phyloP scores from a whole-genome alignment of 768 basidiomycete species.

The Suillus hirtellus region DNA sequence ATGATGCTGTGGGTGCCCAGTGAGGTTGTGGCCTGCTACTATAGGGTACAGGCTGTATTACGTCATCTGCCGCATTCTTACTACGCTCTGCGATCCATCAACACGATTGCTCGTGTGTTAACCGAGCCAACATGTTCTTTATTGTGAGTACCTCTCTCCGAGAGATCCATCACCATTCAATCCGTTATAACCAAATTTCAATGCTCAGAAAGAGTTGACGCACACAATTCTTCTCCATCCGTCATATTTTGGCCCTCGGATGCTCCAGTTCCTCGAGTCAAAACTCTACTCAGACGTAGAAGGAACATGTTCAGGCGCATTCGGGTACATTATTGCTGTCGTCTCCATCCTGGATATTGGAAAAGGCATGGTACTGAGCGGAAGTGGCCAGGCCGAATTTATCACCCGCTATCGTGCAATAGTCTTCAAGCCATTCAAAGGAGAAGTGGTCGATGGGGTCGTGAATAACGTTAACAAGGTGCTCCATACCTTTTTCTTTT shows the following conservation, averaged over 20 bases:
- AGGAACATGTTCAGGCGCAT: conserved; percentile 93
- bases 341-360: conserved; percentile 90
- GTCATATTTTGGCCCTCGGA: conserved; percentile 96
- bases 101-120: neutral
- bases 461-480: conserved; percentile 97
- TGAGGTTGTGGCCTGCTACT: no score
- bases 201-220: conserved; percentile 85
- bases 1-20: no score
- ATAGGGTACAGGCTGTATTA: neutral
- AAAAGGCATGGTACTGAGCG: conserved; percentile 87
- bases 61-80: neutral
- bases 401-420: conserved; percentile 92
- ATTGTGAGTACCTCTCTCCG: conserved; percentile 48
- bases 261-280: conserved; percentile 89
- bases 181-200: conserved; percentile 6
- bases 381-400: conserved; percentile 96
- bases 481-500: conserved; percentile 22
- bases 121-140: conserved; percentile 56
- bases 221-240: conserved; percentile 97
- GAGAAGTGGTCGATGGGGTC: conserved; percentile 95
- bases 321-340: conserved; percentile 93
- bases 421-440: conserved; percentile 99
- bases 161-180: neutral
- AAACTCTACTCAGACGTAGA: conserved; percentile 97
- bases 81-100: neutral